phyloP scores from a whole-genome alignment of 495 filamentous ascomycete genomes.

The Hyaloscypha hepaticicola region DNA sequence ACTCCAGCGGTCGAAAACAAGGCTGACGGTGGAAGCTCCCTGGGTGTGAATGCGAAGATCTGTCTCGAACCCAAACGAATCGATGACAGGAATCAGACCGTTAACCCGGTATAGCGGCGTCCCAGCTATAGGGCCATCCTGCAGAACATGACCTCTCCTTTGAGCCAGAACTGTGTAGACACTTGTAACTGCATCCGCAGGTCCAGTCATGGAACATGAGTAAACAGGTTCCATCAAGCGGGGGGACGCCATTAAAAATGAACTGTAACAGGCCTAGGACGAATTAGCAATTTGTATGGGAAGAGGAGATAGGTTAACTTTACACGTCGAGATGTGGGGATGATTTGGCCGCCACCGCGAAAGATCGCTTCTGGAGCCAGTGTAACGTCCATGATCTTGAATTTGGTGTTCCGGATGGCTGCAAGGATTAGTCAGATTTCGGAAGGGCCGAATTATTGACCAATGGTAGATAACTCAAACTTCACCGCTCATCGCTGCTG shows the following conservation, averaged over 20 bases:
- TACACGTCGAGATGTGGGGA: slow-evolving; percentile 86
- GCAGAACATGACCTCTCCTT: slow-evolving; percentile 86
- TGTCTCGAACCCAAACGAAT: slow-evolving; percentile 96
- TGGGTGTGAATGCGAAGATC: slow-evolving; percentile 95
- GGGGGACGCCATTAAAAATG: slow-evolving; percentile 95
- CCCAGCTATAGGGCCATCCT: slow-evolving; percentile 89
- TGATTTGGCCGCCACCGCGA: slow-evolving; percentile 93
- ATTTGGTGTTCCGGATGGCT: slow-evolving; percentile 96
- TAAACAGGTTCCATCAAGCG: slow-evolving; percentile 96
- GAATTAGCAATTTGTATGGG: too few species aligned
- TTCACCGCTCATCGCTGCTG: slow-evolving; percentile 29
- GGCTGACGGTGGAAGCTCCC: slow-evolving; percentile 80
- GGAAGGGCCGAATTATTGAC: slow-evolving; percentile 7
- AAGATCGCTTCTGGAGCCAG: slow-evolving; percentile 89
- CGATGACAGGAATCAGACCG: slow-evolving; percentile 91
- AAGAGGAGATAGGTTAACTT: too few species aligned
- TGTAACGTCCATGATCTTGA: slow-evolving; percentile 86
- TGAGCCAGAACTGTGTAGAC: slow-evolving; percentile 90
- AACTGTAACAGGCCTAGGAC: slow-evolving; percentile 91
- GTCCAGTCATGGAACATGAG: slow-evolving; percentile 86
- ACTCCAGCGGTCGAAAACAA: slow-evolving; percentile 96
- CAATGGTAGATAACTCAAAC: slow-evolving; percentile 28
- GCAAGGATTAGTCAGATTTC: slow-evolving; percentile 21
- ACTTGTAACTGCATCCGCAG: slow-evolving; percentile 81
- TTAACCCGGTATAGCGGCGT: slow-evolving; percentile 92